These are phyloP conservation scores for Fraxinus cuspidata DNA, from an alignment of 257 asterid genomes.

Conservation along the genomic window DNA sequence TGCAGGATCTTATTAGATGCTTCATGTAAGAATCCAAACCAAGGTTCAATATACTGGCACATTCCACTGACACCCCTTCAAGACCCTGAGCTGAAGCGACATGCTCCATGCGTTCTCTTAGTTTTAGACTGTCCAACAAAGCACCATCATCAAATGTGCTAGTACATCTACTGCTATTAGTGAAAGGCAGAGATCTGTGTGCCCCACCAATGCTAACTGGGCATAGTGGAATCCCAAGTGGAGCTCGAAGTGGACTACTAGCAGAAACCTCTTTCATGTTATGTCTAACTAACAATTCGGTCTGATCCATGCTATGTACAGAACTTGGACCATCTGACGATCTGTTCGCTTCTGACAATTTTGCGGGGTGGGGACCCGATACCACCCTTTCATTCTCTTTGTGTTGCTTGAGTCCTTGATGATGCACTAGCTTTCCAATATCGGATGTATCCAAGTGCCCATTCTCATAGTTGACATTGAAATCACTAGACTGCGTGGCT, in stretches of 20 bases:
- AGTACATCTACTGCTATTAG: slow-evolving; percentile 49
- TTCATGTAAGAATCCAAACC: slow-evolving; percentile 80
- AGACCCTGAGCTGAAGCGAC: slow-evolving; percentile 69
- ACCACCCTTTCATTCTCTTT: slow-evolving; percentile 33
- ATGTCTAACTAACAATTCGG: slow-evolving; percentile 37
- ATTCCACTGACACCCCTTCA: slow-evolving; percentile 81
- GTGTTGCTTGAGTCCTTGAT: slow-evolving; percentile 29
- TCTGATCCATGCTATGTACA: slow-evolving; percentile 43
- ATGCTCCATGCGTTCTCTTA: slow-evolving; percentile 85
- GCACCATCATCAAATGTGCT: slow-evolving; percentile 47
- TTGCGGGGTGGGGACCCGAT: slow-evolving; percentile 25
- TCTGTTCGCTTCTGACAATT: slow-evolving; percentile 38
- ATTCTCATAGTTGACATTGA: slow-evolving; percentile 36
- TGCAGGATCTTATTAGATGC: slow-evolving; percentile 70
- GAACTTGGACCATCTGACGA: slow-evolving; percentile 49
- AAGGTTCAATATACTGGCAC: slow-evolving; percentile 74
- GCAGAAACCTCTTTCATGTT: slow-evolving; percentile 49
- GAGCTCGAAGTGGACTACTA: slow-evolving; percentile 73
- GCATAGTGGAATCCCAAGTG: slow-evolving; percentile 74
- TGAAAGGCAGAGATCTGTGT: slow-evolving; percentile 48
- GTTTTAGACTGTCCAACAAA: slow-evolving; percentile 59
- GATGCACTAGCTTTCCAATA: slow-evolving; percentile 28
- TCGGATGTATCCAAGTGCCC: slow-evolving; percentile 36
- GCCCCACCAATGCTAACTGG: slow-evolving; percentile 73
- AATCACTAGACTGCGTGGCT: slow-evolving; percentile 33